phyloP scores from a whole-genome alignment of 2,329 filamentous ascomycete genomes.

The Neonectria faginata region DNA sequence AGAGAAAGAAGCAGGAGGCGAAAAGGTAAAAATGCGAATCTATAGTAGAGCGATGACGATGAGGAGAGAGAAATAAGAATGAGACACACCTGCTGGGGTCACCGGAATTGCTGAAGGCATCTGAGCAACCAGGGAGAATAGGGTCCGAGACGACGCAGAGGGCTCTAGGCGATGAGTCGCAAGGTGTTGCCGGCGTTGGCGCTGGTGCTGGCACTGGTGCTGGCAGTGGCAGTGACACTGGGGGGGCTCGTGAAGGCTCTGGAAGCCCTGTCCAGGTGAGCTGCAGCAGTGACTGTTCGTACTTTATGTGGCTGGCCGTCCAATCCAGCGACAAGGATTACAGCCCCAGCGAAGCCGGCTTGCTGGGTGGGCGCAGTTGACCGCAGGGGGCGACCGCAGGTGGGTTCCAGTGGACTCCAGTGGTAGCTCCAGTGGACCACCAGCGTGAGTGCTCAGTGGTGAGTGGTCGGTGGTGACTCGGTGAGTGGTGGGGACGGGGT shows the following conservation, averaged over 20 bases:
- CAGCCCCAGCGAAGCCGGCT: constrained; percentile 41
- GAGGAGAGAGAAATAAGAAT: constrained; percentile 24
- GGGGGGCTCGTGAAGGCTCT: constrained; percentile 16
- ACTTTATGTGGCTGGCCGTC: constrained; percentile 37
- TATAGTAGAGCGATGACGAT: constrained; percentile 22
- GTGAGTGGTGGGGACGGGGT: constrained; percentile 3
- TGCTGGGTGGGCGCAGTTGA: constrained; percentile 41
- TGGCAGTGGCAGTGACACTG: constrained; percentile 3
- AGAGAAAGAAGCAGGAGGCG: constrained; percentile 30
- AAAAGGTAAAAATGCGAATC: constrained; percentile 21
- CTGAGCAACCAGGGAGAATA: constrained; percentile 41
- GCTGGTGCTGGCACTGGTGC: constrained; percentile 5
- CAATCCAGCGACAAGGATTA: constrained; percentile 37
- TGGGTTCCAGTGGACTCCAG: constrained; percentile 29
- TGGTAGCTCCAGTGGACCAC: constrained; percentile 32
- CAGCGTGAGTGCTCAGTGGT: constrained; percentile 17
- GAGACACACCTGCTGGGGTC: constrained; percentile 45
- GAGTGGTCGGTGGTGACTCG: constrained; percentile 14
- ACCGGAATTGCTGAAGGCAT: constrained; percentile 49
- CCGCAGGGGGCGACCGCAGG: constrained; percentile 39
- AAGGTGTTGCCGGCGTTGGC: constrained; percentile 25
- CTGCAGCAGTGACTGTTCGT: constrained; percentile 18
- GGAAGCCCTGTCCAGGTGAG: constrained; percentile 20
- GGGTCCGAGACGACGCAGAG: constrained; percentile 28
- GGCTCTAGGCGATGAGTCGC: constrained; percentile 35